phyloP scores from a whole-genome alignment of 2,329 filamentous ascomycete species.

The Venturia oleaginea region DNA sequence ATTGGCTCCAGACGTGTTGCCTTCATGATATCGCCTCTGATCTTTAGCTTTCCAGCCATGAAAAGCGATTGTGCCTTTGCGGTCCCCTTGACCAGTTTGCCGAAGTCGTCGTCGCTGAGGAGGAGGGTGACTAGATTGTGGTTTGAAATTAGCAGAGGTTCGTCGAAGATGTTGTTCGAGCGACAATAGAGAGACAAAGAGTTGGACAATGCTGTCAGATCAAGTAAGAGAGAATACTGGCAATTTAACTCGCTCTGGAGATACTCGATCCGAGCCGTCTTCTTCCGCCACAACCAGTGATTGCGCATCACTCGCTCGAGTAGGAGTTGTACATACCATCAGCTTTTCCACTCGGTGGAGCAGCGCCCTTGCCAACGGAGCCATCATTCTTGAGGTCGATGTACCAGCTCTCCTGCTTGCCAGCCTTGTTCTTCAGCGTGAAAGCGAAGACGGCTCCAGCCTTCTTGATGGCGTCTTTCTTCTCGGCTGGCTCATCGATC shows the following conservation, averaged over 20 bases:
- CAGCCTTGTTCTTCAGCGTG: conserved; percentile 77
- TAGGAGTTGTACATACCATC: conserved; percentile 54
- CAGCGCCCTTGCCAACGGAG: conserved; percentile 65
- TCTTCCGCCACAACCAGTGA: neutral
- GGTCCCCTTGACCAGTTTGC: conserved; percentile 71
- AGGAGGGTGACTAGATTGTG: conserved; percentile 62
- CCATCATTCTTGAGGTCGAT: conserved; percentile 92
- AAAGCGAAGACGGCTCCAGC: conserved; percentile 85
- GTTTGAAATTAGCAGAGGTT: neutral
- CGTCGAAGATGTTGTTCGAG: neutral
- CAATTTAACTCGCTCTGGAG: neutral
- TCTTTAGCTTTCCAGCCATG: conserved; percentile 98
- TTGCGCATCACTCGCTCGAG: too few species aligned
- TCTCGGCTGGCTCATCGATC: conserved; percentile 57
- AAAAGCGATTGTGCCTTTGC: conserved; percentile 92
- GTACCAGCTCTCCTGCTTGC: conserved; percentile 79
- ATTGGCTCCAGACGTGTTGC: conserved; percentile 93
- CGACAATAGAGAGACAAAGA: neutral
- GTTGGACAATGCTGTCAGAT: neutral
- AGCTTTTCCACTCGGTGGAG: conserved; percentile 63
- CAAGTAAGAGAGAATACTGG: neutral
- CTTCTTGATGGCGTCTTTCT: conserved; percentile 82
- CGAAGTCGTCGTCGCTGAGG: conserved; percentile 81
- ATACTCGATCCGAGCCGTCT: neutral
- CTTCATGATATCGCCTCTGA: conserved; percentile 98